Base-by-base conservation (phyloP, 495 filamentous ascomycete genomes). In the Wilcoxina mikolae region DNA sequence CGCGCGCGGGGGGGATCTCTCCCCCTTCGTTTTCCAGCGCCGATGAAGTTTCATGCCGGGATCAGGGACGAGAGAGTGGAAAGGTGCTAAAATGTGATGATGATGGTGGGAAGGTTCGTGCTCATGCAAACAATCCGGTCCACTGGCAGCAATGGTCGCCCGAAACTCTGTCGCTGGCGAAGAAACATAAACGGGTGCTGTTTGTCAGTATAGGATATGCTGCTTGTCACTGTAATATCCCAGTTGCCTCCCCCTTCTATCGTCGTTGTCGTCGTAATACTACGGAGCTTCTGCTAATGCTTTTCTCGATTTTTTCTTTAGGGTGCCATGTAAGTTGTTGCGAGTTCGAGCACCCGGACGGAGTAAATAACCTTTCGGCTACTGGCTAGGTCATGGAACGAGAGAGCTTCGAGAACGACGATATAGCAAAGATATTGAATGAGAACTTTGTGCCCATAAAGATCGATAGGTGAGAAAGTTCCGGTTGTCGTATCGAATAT, bases 161-260 rank as follows among this genome's bases (percentile, higher is more conserved):
- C 20, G 81, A 87, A 63, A 75, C 88, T 26, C 74, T 96, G 52
- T 74, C 70, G 49, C 75, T 87, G 50, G 91, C 93, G 9, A 79
- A 77, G 68, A 78, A 74, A 54, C 74, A 84, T 60, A 91, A 96
- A 66, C 83, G 83, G 56, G 74, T 94, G 52, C 77, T 98, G 29
- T 96, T 95, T 67, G 74, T 96, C 53, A 94, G 89, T 66, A 94
- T 96, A 65, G 91, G 91, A 23, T 96, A 95, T 70, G 82, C 85
- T 1, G 88, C 91, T 28, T 95, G 91, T 70, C 93, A 98, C 69
- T 91, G 88, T 91, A 69, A 61, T 82, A 18, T 49, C n/a, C n/a
- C n/a, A n/a, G n/a, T 49, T n/a, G 10, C 46, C 46, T 20, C 10
- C 25, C 39, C 20, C 17, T 68, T 38, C 2, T 11, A 25, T 15